A percentile compares a stretch with the other conserved stretches of the same genome.
Evolutionary conservation across 148 eudicot species (phyloP).

Genomic region (Chenopodium suecicum): DNA sequence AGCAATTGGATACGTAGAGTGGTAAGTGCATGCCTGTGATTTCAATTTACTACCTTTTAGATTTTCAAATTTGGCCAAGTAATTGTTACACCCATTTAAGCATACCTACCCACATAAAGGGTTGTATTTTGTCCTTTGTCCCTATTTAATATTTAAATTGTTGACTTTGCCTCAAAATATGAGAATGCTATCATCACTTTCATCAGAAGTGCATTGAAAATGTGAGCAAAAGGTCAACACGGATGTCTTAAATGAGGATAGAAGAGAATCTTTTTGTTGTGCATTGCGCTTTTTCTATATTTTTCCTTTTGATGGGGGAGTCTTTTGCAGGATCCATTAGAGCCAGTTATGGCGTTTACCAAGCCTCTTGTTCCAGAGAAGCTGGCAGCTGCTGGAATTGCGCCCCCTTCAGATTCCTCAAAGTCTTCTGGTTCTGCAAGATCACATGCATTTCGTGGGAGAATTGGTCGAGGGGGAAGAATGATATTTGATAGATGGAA

Average conservation of each 20-base stretch:
- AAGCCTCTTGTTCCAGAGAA: conserved; percentile 42
- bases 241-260: neutral
- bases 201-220: neutral
- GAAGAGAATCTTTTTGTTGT: neutral
- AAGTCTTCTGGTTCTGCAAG: conserved; percentile 36
- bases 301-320: neutral
- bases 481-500: conserved; percentile 93
- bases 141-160: neutral
- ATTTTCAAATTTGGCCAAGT: neutral
- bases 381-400: conserved; percentile 46
- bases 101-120: neutral
- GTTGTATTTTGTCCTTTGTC: neutral
- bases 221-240: neutral
- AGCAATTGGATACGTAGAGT: conserved; percentile 71
- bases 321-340: conserved; percentile 68
- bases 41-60: neutral
- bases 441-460: conserved; percentile 53
- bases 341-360: conserved; percentile 70
- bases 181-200: neutral
- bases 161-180: neutral
- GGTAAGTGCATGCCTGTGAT: conserved; percentile 47
- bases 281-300: neutral
- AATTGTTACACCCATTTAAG: neutral
- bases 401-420: conserved; percentile 59
- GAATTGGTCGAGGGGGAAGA: conserved; percentile 94